Base-by-base conservation (phyloP, 176 grass and related monocot genomes). In the Triticum turgidum region DNA sequence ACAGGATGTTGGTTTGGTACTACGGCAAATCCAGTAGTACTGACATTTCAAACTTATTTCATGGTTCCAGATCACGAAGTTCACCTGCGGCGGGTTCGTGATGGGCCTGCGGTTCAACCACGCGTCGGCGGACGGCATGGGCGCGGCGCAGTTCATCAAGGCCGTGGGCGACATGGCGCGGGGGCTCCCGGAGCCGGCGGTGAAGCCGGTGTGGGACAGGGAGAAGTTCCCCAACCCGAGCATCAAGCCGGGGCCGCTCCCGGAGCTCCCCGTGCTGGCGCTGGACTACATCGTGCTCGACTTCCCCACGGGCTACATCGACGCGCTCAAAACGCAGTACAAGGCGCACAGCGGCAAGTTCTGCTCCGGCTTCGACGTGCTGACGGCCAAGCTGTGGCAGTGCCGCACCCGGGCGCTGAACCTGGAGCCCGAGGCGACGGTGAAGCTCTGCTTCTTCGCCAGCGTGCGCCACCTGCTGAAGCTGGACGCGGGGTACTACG, bases 31-130 rank as follows among this genome's bases (percentile, higher is more conserved):
- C 34, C 22, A 27, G 38, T 9, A 2, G 73, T 67, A 56, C 41
- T 87, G 66, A 90, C 37, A 35, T 21, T 22, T 1, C 0, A 9
- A 75, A 41, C 2, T 61, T 69, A 0, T 15, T 18, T 0, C 47
- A 41, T 61, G 37, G 2, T 45, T 11, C 30, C 88, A 95, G 93
- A 86, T 95, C 67, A 95, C 91, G 0, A 83, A 91, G 25, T 95
- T 95, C 91, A 89, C 56, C 32, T 93, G 91, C 54, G 93, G 91
- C 37, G 93, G 93, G 8, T 93, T 93, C 30, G 88, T 88, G 73
- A 88, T 93, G 75, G 91, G 93, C 5, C 82, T 95, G 6, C 82
- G 88, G 84, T 91, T 86, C 83, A 93, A 91, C 81, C 93, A 95
- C 71, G 87, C 89, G 20, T 87, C 92, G 1, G 89, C 84, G 2